Conservation (phyloP, 345 rosid genomes). For the Moricandia arvensis region DNA sequence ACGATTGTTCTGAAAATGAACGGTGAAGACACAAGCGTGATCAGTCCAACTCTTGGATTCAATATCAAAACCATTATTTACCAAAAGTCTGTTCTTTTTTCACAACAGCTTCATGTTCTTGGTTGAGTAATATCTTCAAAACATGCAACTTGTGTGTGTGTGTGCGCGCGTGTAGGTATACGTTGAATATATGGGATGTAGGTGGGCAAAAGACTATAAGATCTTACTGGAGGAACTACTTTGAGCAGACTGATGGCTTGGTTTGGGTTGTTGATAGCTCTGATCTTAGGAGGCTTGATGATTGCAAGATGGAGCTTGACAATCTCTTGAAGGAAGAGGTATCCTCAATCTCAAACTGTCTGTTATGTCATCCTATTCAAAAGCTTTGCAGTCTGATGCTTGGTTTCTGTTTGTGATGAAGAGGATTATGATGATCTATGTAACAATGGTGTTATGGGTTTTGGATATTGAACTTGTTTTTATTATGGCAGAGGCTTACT, state of each 20-base stretch:
- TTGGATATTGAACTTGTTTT: conserved; percentile 3
- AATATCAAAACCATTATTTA: conserved; percentile 77
- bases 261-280: conserved; percentile 97
- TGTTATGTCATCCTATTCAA: too few species aligned
- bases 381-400: too few species aligned
- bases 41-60: conserved; percentile 94
- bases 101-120: background rate
- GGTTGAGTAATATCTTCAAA: conserved; percentile 13
- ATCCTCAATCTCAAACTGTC: background rate
- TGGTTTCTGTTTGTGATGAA: background rate
- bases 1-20: conserved; percentile 89
- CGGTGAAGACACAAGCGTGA: conserved; percentile 87
- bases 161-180: conserved; percentile 54
- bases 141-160: background rate
- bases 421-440: background rate
- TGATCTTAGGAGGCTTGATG: conserved; percentile 86
- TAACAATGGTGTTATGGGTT: background rate
- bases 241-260: conserved; percentile 96
- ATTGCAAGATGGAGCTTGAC: conserved; percentile 86
- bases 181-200: conserved; percentile 88
- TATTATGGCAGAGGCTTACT: conserved; percentile 65
- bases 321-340: conserved; percentile 98
- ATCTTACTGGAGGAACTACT: conserved; percentile 94
- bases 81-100: conserved; percentile 51
- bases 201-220: conserved; percentile 92